Evolutionary conservation across 2,329 filamentous ascomycete genomes (phyloP).

Genomic region (Pseudogymnoascus sp.): DNA sequence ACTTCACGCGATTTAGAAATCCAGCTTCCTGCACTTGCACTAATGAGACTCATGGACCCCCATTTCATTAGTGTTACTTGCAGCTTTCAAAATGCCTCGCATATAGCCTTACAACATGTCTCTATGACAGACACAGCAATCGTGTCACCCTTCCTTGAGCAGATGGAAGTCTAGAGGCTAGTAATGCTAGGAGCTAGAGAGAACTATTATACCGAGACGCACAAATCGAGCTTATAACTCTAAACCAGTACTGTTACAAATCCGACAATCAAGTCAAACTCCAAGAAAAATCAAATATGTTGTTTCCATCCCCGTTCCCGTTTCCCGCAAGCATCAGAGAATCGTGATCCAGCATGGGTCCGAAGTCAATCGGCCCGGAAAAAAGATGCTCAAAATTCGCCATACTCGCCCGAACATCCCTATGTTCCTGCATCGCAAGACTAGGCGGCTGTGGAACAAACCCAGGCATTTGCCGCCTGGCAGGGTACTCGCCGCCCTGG

Average conservation of each 20-base stretch:
- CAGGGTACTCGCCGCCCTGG: not conserved
- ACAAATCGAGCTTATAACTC: too few relatives aligned
- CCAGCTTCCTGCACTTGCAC: too few relatives aligned
- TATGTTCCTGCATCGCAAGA: not conserved
- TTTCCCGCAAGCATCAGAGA: not conserved
- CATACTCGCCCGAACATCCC: not conserved
- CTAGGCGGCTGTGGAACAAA: not conserved
- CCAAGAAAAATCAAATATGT: not conserved
- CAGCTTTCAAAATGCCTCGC: too few relatives aligned
- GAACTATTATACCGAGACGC: too few relatives aligned
- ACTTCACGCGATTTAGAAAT: too few relatives aligned
- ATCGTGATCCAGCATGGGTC: not conserved
- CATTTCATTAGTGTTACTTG: too few relatives aligned
- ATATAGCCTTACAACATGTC: too few relatives aligned
- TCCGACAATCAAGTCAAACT: not conserved
- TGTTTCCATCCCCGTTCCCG: not conserved
- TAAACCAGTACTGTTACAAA: not conserved
- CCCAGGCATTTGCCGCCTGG: not conserved
- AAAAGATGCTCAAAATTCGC: not conserved
- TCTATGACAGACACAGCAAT: too few relatives aligned
- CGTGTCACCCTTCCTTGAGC: too few relatives aligned
- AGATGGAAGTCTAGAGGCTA: too few relatives aligned
- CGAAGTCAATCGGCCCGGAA: not conserved
- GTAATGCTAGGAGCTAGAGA: too few relatives aligned
- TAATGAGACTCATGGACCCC: too few relatives aligned